Base-by-base conservation (phyloP, 2,329 filamentous ascomycete genomes). In the Penicillium sp. region DNA sequence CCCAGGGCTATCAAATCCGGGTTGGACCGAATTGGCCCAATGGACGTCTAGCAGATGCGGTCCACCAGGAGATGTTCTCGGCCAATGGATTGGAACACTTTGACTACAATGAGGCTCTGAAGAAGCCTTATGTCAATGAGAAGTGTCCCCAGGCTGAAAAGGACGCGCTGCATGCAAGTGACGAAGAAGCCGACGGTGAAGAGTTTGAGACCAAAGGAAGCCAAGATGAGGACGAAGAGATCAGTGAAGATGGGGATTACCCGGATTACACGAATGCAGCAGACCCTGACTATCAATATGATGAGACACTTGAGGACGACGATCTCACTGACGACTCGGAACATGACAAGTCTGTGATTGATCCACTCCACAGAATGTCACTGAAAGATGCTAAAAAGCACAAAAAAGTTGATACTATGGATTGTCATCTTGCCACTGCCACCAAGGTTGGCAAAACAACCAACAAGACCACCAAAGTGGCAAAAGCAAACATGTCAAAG, bases 1-100 rank as follows among this genome's bases (percentile, higher is more conserved):
- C 59, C 43, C 50, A 30, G 0, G 54, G 53, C 8, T 58, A 53
- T 38, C 24, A 46, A 20, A 30, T 49, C 11, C 31, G 36, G 13
- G 48, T 44, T 43, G 47, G 48, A 16, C 49, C 50, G 11, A 24
- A 35, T n/a, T 31, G n/a, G 18, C 6, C 5, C 3, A 18, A 48
- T 39, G 35, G 25, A 2, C 36, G 36, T 39, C 10, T 4, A 5
- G 36, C 36, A 2, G 16, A 20, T 11, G 11, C 22, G 9, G 9
- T 39, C 20, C 8, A 14, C 18, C 36, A 14, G 3, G 36, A 22
- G 36, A 14, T 14, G 16, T 39, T 38, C 35, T 18, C 13, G 18
- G 36, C 16, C 4, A 10, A 44, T n/a, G 24, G 39, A 2, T 18
- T 45, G 3, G 5, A 24, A 2, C 38, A 46, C 13, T 50, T 54